Percentiles rank a stretch among this genome's conserved stretches.
These are phyloP conservation scores for Fraxinus excelsior DNA, from an alignment of 257 asterid species.

Conservation along the genomic window DNA sequence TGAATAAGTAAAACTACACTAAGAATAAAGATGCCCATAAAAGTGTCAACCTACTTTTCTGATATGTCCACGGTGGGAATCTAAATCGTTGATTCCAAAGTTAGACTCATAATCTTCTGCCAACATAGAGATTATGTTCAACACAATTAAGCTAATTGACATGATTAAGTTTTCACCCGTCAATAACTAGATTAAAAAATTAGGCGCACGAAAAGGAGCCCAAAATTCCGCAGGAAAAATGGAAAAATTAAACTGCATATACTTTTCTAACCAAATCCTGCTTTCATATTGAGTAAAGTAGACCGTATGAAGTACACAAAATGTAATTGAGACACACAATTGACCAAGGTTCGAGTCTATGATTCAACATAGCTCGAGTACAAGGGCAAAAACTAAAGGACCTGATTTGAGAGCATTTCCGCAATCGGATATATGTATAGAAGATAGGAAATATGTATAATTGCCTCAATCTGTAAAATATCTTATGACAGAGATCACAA, in stretches of 20 bases:
- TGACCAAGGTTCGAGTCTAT: neutral
- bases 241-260: neutral
- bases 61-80: neutral
- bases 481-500: neutral
- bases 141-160: neutral
- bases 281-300: neutral
- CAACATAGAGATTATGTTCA: neutral
- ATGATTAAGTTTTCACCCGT: neutral
- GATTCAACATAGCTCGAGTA: neutral
- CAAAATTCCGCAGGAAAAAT: neutral
- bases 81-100: neutral
- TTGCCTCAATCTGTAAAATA: neutral
- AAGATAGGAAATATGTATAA: too few relatives aligned
- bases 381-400: neutral
- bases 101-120: neutral
- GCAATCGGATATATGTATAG: neutral
- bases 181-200: neutral
- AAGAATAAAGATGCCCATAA: neutral
- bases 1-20: neutral
- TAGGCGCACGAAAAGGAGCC: neutral
- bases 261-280: neutral
- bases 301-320: neutral
- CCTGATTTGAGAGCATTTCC: neutral
- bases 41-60: neutral
- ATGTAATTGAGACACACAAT: neutral